Evolutionary conservation across 1,284 basidiomycete species (phyloP), one percentile per base, ranked within the genome.

Genomic region (Amylostereum areolatum): DNA sequence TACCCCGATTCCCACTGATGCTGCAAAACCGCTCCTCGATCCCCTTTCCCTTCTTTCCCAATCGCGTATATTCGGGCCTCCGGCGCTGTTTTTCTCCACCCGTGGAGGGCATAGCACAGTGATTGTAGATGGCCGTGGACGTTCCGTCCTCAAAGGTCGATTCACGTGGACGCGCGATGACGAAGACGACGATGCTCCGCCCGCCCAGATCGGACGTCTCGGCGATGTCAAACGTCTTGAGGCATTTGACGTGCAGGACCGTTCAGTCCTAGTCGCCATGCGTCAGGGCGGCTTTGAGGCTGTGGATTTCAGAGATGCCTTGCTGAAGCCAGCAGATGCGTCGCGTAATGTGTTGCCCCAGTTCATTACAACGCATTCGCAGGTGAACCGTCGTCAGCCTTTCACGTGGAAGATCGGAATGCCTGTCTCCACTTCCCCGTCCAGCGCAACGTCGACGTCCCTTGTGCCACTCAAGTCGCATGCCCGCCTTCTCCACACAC

Each of bases 21-120:
- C 67, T 24, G 71, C 78, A 34, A 82, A 79, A 52, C 82, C 85
- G 1, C 67, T 92, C 0, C 72, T 93, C 30, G 67, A 73, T 12
- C 90, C 90, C 0, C 82, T 90, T 50, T 92, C 89, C 18, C 72
- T 93, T 3, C 72, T 93, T n/a, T 65, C 83, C 11, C 89, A 92
- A 57, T 84, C 90, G 2, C 76, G 75, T 31, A 86, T 89, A 59
- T 91, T 88, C 56, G 90, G 90, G 0, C 90, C 89, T 24, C 90
- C 90, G 1, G 87, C 90, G 0, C 66, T 93, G 18, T 93, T 93
- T 69, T 92, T 81, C 63, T 91, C 89, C 24, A 87, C 89, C 18
- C 81, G 89, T 29, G 90, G 91, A 24, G 85, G 86, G 1, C 85
- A 89, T 57, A 88, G 87, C 55, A 92, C 89, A 0, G 76, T 85